Conservation (phyloP, 169 alveolate species). For the Eimeria acervulina region DNA sequence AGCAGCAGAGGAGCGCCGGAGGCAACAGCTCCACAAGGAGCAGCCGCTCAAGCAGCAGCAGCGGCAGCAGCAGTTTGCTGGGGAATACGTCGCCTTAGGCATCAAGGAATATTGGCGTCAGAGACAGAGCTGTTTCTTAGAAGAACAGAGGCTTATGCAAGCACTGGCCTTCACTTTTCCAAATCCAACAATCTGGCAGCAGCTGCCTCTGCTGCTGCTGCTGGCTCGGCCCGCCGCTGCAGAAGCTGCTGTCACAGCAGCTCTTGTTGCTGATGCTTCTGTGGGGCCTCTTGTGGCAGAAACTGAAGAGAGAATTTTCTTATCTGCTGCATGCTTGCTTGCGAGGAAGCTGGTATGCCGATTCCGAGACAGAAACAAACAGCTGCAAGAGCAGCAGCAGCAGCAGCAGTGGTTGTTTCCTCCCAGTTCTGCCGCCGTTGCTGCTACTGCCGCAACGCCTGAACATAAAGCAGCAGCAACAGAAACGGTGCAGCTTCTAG, state of each 20-base stretch:
- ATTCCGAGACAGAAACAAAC: conserved; percentile 11
- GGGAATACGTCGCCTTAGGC: conserved; percentile 72
- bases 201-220: conserved; percentile 63
- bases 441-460: conserved; percentile 36
- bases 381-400: conserved; percentile 75
- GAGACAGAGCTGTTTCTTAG: conserved; percentile 71
- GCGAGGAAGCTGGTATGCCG: conserved; percentile 68
- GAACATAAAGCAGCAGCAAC: conserved; percentile 70
- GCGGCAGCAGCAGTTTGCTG: conserved; percentile 1
- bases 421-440: not conserved
- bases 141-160: conserved; percentile 78
- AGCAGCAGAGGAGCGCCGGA: conserved; percentile 53
- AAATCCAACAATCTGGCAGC: conserved; percentile 54
- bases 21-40: conserved; percentile 51
- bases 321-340: conserved; percentile 42
- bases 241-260: conserved; percentile 55
- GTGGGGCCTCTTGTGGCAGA: conserved; percentile 57
- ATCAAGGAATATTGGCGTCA: conserved; percentile 76
- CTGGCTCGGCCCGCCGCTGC: conserved; percentile 25
- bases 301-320: not conserved
- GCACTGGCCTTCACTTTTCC: conserved; percentile 71
- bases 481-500: conserved; percentile 42
- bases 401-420: conserved; percentile 32
- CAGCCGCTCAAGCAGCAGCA: conserved; percentile 32
- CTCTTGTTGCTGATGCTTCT: conserved; percentile 39